Conservation (phyloP, 2,329 filamentous ascomycete species). For the Trichoderma sp. region DNA sequence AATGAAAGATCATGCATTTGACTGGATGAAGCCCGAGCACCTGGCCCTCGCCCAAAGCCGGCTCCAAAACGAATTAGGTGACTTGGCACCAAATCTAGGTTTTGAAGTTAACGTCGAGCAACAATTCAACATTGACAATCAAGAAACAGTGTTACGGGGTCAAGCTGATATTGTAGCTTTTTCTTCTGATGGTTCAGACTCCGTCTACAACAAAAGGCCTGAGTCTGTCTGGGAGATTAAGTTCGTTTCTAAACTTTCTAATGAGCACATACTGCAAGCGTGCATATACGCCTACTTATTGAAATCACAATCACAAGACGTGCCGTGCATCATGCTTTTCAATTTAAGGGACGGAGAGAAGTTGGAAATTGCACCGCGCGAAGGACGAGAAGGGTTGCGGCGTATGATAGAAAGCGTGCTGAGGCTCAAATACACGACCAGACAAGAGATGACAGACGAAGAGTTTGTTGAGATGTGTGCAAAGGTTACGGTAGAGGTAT, state of each 20-base stretch:
- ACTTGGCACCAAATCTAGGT: no score
- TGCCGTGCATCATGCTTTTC: not conserved
- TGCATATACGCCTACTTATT: constrained; percentile 34
- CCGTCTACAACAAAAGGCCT: not conserved
- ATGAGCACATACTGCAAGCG: constrained; percentile 34
- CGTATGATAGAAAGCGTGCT: not conserved
- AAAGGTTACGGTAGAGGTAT: not conserved
- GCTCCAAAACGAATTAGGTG: no score
- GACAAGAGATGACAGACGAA: not conserved
- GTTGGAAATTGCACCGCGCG: not conserved
- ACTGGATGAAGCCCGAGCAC: no score
- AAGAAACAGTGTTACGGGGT: no score
- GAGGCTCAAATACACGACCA: not conserved
- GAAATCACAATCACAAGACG: not conserved
- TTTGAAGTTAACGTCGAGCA: no score
- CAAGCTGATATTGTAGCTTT: no score
- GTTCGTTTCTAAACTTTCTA: constrained; percentile 33
- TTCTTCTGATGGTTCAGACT: no score
- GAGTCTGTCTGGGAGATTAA: constrained; percentile 37
- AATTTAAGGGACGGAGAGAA: not conserved
- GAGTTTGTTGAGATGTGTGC: not conserved
- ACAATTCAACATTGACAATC: no score
- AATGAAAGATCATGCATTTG: no score
- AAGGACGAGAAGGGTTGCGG: not conserved
- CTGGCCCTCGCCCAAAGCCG: no score